A percentile compares a stretch with the other conserved stretches of the same genome.
These are phyloP conservation scores for Wickerhamiella bombiphila DNA, from an alignment of 805 yeast genomes.

Conservation along the genomic window DNA sequence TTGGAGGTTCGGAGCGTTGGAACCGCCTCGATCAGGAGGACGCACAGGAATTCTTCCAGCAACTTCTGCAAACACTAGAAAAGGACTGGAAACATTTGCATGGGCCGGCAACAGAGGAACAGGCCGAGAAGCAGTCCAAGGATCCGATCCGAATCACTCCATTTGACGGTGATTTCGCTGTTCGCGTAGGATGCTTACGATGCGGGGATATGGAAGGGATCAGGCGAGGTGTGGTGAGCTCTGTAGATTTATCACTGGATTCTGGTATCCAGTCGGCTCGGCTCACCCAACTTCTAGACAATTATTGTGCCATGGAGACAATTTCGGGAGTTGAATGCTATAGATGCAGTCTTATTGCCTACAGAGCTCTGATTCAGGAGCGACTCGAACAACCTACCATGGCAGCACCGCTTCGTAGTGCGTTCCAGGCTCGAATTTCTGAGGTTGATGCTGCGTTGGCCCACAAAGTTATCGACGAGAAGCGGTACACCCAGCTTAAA, in stretches of 20 bases:
- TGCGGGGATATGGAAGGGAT: constrained; percentile 95
- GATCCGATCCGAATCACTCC: constrained; percentile 42
- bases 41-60: constrained; percentile 91
- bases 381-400: constrained; percentile 4
- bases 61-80: constrained; percentile 22
- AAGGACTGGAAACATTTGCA: constrained; percentile 17
- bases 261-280: constrained; percentile 2
- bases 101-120: constrained; percentile 4
- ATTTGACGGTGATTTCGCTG: constrained; percentile 79
- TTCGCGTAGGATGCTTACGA: constrained; percentile 73
- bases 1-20: constrained; percentile 36
- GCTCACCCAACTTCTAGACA: constrained; percentile 17
- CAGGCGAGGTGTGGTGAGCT: constrained; percentile 54
- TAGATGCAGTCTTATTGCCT: constrained; percentile 56
- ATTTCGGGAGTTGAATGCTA: constrained; percentile 92
- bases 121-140: not conserved
- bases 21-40: constrained; percentile 87
- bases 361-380: constrained; percentile 20
- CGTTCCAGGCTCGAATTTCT: constrained; percentile 32
- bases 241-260: constrained; percentile 23
- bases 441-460: constrained; percentile 39
- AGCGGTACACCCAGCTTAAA: constrained; percentile 55
- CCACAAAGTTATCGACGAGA: constrained; percentile 64
- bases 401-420: constrained; percentile 7
- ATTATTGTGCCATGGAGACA: constrained; percentile 47